These are phyloP conservation scores for Aurantiochytrium sp. DNA, from an alignment of 108 stramenopile species.

Conservation along the genomic window DNA sequence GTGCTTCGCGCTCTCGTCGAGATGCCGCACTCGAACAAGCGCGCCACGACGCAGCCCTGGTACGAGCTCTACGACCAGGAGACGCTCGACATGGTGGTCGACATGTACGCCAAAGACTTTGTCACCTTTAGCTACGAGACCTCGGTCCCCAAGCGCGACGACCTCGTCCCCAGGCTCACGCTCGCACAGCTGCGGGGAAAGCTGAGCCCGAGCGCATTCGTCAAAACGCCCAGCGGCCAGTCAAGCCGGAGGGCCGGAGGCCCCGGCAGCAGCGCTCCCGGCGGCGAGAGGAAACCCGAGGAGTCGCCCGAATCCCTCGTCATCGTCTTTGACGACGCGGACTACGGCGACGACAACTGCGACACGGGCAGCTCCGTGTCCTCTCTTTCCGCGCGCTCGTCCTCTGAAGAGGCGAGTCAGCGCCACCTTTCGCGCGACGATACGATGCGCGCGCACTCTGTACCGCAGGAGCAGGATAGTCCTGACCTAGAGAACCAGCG, in stretches of 20 bases:
- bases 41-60: slow-evolving; percentile 32
- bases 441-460: too few relatives aligned
- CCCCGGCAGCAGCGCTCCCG: too few relatives aligned
- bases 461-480: too few relatives aligned
- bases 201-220: neutral
- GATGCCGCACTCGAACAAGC: neutral
- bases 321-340: neutral
- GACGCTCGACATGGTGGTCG: slow-evolving; percentile 56
- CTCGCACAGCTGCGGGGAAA: neutral
- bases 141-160: slow-evolving; percentile 44
- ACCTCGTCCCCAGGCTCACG: slow-evolving; percentile 34
- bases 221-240: too few relatives aligned
- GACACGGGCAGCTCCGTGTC: neutral
- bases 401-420: too few relatives aligned
- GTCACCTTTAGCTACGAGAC: slow-evolving; percentile 54
- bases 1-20: neutral
- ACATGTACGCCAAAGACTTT: slow-evolving; percentile 60
- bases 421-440: too few relatives aligned
- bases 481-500: too few relatives aligned
- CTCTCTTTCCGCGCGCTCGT: neutral
- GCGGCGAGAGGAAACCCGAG: too few relatives aligned
- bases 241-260: too few relatives aligned
- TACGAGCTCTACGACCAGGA: slow-evolving; percentile 61
- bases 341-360: neutral
- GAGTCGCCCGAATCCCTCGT: neutral